These are phyloP conservation scores for Bolboschoenus planiculmis DNA, from an alignment of 176 grass and related monocot genomes.

Conservation along the genomic window DNA sequence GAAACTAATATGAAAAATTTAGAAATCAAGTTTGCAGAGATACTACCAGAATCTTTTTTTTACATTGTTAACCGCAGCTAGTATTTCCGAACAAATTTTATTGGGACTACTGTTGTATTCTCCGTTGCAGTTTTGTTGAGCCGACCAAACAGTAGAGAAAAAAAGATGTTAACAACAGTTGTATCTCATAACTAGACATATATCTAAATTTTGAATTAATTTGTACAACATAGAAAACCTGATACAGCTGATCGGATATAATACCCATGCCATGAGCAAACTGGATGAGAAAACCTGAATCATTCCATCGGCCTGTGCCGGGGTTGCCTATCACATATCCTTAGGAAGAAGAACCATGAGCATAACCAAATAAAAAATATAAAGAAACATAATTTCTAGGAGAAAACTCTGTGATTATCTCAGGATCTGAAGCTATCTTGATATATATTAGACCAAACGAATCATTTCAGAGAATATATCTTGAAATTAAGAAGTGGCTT, in stretches of 20 bases:
- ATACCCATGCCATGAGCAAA: conserved; percentile 47
- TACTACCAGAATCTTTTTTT: not conserved
- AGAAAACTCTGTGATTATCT: not conserved
- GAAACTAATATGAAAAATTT: not conserved
- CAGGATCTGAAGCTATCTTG: not conserved
- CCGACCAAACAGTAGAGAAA: not conserved
- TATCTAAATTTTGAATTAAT: not conserved
- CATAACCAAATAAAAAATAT: not conserved
- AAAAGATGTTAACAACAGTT: not conserved
- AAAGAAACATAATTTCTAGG: not conserved
- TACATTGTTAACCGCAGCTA: conserved; percentile 4
- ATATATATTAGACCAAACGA: not conserved
- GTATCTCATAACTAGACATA: not conserved
- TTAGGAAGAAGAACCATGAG: not conserved
- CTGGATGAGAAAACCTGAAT: conserved; percentile 9
- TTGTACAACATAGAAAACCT: conserved; percentile 17
- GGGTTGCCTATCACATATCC: conserved; percentile 52
- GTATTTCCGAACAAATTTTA: not conserved
- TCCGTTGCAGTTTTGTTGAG: not conserved
- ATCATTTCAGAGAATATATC: not conserved
- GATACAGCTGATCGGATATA: conserved; percentile 53
- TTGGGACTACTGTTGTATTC: not conserved
- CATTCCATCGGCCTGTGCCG: conserved; percentile 8
- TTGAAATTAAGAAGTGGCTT: conserved; percentile 34
- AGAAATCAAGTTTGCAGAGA: not conserved